Evolutionary conservation across 192 early-diverging fungal genomes (phyloP), one percentile per base, ranked within the genome.

Genomic region (Geosiphon pyriformis): DNA sequence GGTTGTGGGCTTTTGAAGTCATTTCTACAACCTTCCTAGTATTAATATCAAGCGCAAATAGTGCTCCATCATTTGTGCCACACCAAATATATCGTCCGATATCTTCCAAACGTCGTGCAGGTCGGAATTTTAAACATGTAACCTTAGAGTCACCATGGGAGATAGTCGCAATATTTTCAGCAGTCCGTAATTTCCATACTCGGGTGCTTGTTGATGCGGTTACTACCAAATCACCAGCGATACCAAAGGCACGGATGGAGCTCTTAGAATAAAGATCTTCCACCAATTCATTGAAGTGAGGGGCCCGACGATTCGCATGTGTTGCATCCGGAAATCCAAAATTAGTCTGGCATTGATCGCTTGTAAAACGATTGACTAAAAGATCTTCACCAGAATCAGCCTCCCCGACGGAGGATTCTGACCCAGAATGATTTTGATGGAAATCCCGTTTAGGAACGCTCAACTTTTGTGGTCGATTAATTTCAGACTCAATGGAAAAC

Each of bases 41-140:
- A 18, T 49, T 52, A 3, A 71, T 67, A 64, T 89, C 83, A 20
- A 88, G 67, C 26, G 81, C 78, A 46, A 81, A 70, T 0, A 91
- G 60, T n/a, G 82, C 75, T 0, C 85, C 87, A 33, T 86, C 86
- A 11, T 83, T 78, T 57, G 82, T 71, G 11, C 81, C 83, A 31
- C 77, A 77, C 89, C 89, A 91, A 22, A 89, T 50, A 64, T 80
- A 87, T 30, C 82, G 73, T 15, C 87, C 87, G 31, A 86, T 78
- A 27, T 87, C 78, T 18, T 67, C 73, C 3, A 79, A 63, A 18
- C 69, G 67, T 47, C 70, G 75, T 55, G 81, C 72, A 18, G 87
- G 88, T 11, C 79, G 79, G 67, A 88, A 86, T 15, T 70, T 54
- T 54, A 87, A 74, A 20, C 75, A 75, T 18, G 74, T 74, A 11